phyloP scores from a whole-genome alignment of 1,139 yeast genomes.

The Diutina ranongensis region DNA sequence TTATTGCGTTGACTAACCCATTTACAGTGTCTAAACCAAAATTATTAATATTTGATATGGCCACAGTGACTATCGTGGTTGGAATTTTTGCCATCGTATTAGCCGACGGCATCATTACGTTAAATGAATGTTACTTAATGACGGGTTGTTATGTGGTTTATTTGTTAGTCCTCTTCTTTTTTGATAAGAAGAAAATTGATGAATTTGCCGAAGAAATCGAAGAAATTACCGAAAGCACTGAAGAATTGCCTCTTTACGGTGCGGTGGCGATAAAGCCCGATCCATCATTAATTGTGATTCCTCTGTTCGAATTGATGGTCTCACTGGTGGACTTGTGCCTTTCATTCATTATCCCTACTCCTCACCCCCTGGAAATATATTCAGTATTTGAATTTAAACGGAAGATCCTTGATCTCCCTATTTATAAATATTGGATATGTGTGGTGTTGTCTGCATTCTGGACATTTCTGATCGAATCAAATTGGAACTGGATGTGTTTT shows the following conservation, averaged over 20 bases:
- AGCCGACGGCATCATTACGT: not conserved
- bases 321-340: not conserved
- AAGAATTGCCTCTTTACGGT: not conserved
- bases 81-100: not conserved
- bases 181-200: not conserved
- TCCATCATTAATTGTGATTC: not conserved
- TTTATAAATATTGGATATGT: not conserved
- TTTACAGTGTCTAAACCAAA: conserved; percentile 15
- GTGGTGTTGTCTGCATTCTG: not conserved
- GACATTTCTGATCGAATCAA: not conserved
- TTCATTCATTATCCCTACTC: not conserved
- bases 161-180: not conserved
- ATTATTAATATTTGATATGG: conserved; percentile 19
- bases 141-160: not conserved
- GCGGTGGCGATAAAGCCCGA: conserved; percentile 2
- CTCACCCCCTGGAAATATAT: not conserved
- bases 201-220: not conserved
- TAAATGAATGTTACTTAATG: not conserved
- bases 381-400: not conserved
- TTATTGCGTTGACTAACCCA: conserved; percentile 20
- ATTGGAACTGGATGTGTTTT: not conserved
- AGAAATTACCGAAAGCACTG: not conserved
- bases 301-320: not conserved
- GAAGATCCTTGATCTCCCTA: not conserved
- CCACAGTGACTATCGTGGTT: conserved; percentile 17